These are phyloP conservation scores for Aspergillus nomiae DNA, from an alignment of 2,329 filamentous ascomycete species.

Conservation along the genomic window DNA sequence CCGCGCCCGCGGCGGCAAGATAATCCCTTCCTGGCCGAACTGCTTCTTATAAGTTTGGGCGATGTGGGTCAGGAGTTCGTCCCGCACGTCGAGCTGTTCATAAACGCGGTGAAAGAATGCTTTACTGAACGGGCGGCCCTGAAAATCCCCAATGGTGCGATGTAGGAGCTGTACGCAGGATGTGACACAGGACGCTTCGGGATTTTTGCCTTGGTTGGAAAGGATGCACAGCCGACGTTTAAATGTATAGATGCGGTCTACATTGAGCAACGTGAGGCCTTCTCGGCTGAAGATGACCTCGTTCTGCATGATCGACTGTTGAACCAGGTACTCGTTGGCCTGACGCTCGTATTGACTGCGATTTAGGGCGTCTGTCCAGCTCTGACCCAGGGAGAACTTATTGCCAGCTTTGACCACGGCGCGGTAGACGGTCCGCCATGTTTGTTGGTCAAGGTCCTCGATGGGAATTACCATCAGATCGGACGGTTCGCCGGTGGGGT, in stretches of 20 bases:
- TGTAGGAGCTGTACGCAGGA: slow-evolving; percentile 45
- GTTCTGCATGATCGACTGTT: slow-evolving; percentile 47
- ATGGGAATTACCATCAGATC: slow-evolving; percentile 43
- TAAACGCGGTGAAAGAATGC: slow-evolving; percentile 48
- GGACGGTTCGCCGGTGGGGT: slow-evolving; percentile 40
- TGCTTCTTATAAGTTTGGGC: slow-evolving; percentile 37
- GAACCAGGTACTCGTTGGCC: slow-evolving; percentile 44
- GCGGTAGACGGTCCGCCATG: slow-evolving; percentile 35
- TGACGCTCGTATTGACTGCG: slow-evolving; percentile 37
- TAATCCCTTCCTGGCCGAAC: slow-evolving; percentile 42
- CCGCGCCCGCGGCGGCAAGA: slow-evolving; percentile 27
- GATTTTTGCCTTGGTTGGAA: slow-evolving; percentile 31
- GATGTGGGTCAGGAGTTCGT: slow-evolving; percentile 40
- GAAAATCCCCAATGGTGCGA: slow-evolving; percentile 43
- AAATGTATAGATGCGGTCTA: slow-evolving; percentile 49
- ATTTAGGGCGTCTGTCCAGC: slow-evolving; percentile 42
- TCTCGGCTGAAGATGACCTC: slow-evolving; percentile 48
- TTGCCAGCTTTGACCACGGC: slow-evolving; percentile 38
- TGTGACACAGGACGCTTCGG: slow-evolving; percentile 37
- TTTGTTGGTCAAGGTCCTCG: slow-evolving; percentile 31
- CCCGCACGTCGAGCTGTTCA: slow-evolving; percentile 42
- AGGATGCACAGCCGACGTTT: slow-evolving; percentile 46
- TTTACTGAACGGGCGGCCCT: slow-evolving; percentile 45
- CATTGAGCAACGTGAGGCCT: slow-evolving; percentile 46
- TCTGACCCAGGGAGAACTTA: slow-evolving; percentile 41